phyloP scores from a whole-genome alignment of 805 yeast species.

The Candida yuanshanica region DNA sequence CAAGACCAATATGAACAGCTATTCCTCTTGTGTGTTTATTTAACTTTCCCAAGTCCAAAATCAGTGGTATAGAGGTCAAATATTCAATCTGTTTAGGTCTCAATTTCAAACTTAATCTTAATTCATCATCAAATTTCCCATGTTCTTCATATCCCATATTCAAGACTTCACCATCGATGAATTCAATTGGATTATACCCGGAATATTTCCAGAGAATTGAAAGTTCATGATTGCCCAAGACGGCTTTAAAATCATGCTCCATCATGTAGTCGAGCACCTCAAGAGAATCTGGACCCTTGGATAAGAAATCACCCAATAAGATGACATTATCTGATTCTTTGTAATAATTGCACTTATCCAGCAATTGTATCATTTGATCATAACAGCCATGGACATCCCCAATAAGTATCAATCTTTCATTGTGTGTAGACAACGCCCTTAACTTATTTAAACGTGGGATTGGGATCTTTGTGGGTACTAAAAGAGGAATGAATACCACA shows the following conservation, averaged over 20 bases:
- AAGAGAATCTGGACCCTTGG: conserved; percentile 77
- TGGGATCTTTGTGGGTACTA: neutral
- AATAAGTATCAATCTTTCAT: conserved; percentile 51
- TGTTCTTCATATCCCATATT: conserved; percentile 16
- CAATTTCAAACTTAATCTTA: conserved; percentile 24
- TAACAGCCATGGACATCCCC: conserved; percentile 90
- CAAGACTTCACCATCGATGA: conserved; percentile 16
- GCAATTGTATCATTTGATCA: conserved; percentile 45
- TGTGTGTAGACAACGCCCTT: neutral
- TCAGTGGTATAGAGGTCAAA: conserved; percentile 58
- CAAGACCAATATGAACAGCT: conserved; percentile 81
- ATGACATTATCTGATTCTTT: conserved; percentile 51
- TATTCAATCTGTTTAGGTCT: conserved; percentile 56
- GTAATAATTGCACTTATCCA: conserved; percentile 44
- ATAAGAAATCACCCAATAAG: conserved; percentile 76
- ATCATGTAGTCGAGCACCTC: conserved; percentile 64
- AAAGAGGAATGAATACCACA: neutral
- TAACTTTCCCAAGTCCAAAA: conserved; percentile 55
- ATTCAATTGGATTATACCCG: conserved; percentile 25
- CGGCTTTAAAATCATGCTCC: conserved; percentile 56
- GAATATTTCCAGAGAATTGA: conserved; percentile 63
- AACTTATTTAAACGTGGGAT: neutral
- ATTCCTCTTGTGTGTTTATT: conserved; percentile 33
- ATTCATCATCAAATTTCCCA: conserved; percentile 12
- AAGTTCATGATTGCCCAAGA: conserved; percentile 87